Evolutionary conservation across 2,329 filamentous ascomycete genomes (phyloP), one percentile per base, ranked within the genome.

Genomic region (Curvularia sp.): DNA sequence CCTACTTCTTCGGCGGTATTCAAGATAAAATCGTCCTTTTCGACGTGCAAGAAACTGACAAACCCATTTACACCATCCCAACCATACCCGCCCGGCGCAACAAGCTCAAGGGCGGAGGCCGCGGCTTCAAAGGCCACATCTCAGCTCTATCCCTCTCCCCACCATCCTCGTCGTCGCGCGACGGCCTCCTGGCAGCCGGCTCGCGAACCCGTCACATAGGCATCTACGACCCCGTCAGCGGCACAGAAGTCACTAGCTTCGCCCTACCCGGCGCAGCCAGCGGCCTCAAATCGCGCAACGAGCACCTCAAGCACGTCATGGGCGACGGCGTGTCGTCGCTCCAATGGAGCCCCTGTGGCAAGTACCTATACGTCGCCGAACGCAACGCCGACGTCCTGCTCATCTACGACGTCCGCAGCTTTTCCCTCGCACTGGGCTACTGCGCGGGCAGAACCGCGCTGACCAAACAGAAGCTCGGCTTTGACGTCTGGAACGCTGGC

Each of bases 331-430:
- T 89, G 19, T 84, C 83, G 1, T 80, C 83, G 49, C 70, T 88
- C 13, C 72, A 80, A 15, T 89, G 85, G 86, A 86, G 82, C 51
- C 80, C 82, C 0, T 84, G 83, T 70, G 85, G 83, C 1, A 79
- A 76, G 42, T 89, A 88, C 67, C 70, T 89, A 5, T 84, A 85
- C 62, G 80, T 87, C 18, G 82, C 80, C 0, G 86, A 88, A 68
- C 79, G 86, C 19, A 80, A 80, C 56, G 84, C 84, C 53, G 80
- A 86, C 62, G 81, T 79, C 1, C 74, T 87, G 1, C 74, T 84
- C 43, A 76, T 88, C 10, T 88, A 85, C 67, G 87, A 89, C 66
- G 81, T 87, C 25, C 80, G 87, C 15, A 80, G 82, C n/a, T 81
- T 81, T 1, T 79, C 80, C 0, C 78, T 81, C 53, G 70, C 82